Base-by-base conservation (phyloP, 2,329 filamentous ascomycete species). In the Trichoderma sp. region DNA sequence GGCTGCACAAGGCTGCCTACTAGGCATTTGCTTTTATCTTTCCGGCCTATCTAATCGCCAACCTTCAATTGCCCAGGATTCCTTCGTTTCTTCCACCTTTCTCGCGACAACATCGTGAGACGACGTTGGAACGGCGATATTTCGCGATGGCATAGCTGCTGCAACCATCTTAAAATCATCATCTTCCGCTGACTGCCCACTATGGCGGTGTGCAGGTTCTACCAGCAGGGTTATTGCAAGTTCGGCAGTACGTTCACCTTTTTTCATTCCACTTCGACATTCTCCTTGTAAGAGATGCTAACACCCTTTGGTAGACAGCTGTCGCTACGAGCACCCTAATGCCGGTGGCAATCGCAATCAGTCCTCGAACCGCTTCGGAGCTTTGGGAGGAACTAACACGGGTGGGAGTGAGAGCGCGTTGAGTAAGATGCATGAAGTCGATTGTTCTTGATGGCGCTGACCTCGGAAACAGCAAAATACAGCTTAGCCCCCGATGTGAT, bases 401-500 rank as follows among this genome's bases (percentile, higher is more conserved):
- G 75, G 80, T 61, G 75, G 76, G 30, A 76, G 34, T 30, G 73
- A 75, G 36, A 61, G 74, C 70, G 64, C 72, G 43, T 71, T 79
- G 7, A 73, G 79, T 80, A 69, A 60, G 56, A 43, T 21, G 26
- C 18, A 14, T 9, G 28, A 26, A 24, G 12, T 32, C 51, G 12
- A 53, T 15, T 28, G 21, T 58, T 32, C 36, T 30, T 15, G 24
- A 56, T 51, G 39, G 43, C 18, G 63, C 73, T 73, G 70, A 74
- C 70, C 66, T 58, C 32, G 32, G 71, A 63, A 71, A 80, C 67
- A 77, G 75, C 64, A 72, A 81, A 83, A 5, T 89, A 89, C 78
- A 85, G 81, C 58, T 81, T 94, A 53, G 87, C 83, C n/a, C 82
- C 82, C 56, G 88, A 88, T 0, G 83, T 82, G 3, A 91, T 97